phyloP scores from a whole-genome alignment of 805 yeast species.

The Millerago galiae region DNA sequence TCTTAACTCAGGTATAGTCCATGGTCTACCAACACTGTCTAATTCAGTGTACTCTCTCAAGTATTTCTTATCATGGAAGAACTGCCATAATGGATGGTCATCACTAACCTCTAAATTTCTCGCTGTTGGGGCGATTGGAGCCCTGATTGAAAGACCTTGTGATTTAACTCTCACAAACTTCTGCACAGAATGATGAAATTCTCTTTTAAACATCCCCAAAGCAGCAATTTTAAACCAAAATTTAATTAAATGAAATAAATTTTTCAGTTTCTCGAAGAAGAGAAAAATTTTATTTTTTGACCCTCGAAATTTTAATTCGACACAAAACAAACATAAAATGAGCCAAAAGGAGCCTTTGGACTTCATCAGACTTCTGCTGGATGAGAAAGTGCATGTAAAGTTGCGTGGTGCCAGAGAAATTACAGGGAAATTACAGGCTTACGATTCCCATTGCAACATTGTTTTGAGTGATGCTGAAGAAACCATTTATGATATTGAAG shows the following conservation, averaged over 20 bases:
- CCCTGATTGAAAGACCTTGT: slow-evolving; percentile 40
- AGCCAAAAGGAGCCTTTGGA: slow-evolving; percentile 70
- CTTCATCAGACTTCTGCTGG: slow-evolving; percentile 75
- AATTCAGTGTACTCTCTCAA: slow-evolving; percentile 53
- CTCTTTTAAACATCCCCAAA: slow-evolving; percentile 6
- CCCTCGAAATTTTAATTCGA: neutral
- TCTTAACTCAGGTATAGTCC: slow-evolving; percentile 86
- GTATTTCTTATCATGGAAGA: slow-evolving; percentile 61
- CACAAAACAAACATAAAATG: neutral
- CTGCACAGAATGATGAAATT: slow-evolving; percentile 12
- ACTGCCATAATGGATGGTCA: slow-evolving; percentile 94
- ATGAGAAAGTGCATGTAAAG: slow-evolving; percentile 81
- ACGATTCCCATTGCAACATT: slow-evolving; percentile 94
- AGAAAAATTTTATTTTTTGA: too few species aligned
- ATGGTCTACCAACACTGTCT: slow-evolving; percentile 57
- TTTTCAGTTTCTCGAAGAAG: slow-evolving; percentile 4
- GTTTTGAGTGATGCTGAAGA: slow-evolving; percentile 92
- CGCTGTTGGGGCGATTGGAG: slow-evolving; percentile 82
- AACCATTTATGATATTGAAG: slow-evolving; percentile 55
- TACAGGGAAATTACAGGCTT: slow-evolving; percentile 85
- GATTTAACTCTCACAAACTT: slow-evolving; percentile 16
- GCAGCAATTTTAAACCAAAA: too few species aligned
- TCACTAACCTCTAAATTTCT: slow-evolving; percentile 66
- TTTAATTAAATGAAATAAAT: neutral
- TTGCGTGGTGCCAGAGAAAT: slow-evolving; percentile 92